Conservation (phyloP, 2,329 filamentous ascomycete species). For the Aureobasidium sp. region DNA sequence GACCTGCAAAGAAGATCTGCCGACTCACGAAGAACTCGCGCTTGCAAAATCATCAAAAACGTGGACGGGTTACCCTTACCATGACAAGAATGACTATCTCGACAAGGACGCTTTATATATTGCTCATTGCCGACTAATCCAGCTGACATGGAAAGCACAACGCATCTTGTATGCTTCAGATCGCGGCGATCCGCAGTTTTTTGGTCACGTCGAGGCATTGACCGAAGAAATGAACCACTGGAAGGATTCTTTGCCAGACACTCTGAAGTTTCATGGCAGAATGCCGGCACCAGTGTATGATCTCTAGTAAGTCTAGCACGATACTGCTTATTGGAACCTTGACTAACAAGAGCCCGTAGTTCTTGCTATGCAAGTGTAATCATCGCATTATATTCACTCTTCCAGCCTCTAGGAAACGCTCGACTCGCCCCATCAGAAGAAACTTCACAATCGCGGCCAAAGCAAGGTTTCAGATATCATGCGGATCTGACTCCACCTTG, state of each 20-base stretch:
- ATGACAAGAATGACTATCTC: not conserved
- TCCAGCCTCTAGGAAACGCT: not conserved
- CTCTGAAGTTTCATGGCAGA: not conserved
- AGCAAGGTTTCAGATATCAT: not conserved
- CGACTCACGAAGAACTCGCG: not conserved
- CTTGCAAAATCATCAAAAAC: not conserved
- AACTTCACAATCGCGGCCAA: not conserved
- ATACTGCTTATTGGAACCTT: no score
- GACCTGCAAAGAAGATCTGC: not conserved
- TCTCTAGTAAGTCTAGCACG: constrained; percentile 9
- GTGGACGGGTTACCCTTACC: constrained; percentile 1
- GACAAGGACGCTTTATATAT: not conserved
- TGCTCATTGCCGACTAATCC: not conserved
- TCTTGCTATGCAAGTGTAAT: constrained; percentile 10
- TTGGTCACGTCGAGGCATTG: not conserved
- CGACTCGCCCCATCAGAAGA: not conserved
- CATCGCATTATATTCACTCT: not conserved
- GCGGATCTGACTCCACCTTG: not conserved
- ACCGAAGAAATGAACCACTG: not conserved
- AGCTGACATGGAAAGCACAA: constrained; percentile 4
- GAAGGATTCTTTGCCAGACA: constrained; percentile 1
- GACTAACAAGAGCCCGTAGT: not conserved
- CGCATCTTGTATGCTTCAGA: not conserved
- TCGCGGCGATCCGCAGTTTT: not conserved
- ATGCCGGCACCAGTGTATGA: constrained; percentile 12